phyloP scores from a whole-genome alignment of 345 rosid genomes.

The Psidium friedrichsthalianum region DNA sequence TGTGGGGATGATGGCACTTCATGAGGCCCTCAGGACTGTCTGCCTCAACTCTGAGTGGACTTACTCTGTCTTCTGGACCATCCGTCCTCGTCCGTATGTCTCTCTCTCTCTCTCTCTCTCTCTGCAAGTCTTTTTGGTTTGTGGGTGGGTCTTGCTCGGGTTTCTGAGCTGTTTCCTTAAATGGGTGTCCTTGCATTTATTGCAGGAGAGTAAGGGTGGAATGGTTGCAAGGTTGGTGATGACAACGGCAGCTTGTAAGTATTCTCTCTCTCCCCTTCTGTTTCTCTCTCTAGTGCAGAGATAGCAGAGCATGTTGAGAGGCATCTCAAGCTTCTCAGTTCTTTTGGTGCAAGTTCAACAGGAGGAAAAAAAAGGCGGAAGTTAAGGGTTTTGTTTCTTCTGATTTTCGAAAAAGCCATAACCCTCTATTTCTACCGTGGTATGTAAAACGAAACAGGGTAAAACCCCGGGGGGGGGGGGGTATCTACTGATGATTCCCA shows the following conservation, averaged over 20 bases:
- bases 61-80: constrained; percentile 99
- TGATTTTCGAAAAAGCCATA: neutral
- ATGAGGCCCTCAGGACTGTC: constrained; percentile 97
- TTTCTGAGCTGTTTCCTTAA: neutral
- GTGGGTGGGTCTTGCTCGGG: neutral
- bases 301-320: neutral
- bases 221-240: constrained; percentile 96
- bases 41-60: constrained; percentile 97
- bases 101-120: constrained; percentile 6
- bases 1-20: constrained; percentile 99
- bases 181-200: constrained; percentile 2
- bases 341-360: neutral
- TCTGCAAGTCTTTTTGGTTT: constrained; percentile 8
- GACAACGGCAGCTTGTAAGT: constrained; percentile 99
- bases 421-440: neutral
- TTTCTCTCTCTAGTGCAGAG: neutral
- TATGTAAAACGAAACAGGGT: neutral
- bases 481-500: neutral
- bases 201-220: constrained; percentile 96
- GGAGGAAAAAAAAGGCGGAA: neutral
- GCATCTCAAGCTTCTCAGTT: neutral
- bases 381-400: neutral
- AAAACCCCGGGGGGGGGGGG: neutral
- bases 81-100: constrained; percentile 96
- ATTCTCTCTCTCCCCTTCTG: constrained; percentile 1